Conservation (phyloP, 176 grass and related monocot species). For the Hordeum vulgare region DNA sequence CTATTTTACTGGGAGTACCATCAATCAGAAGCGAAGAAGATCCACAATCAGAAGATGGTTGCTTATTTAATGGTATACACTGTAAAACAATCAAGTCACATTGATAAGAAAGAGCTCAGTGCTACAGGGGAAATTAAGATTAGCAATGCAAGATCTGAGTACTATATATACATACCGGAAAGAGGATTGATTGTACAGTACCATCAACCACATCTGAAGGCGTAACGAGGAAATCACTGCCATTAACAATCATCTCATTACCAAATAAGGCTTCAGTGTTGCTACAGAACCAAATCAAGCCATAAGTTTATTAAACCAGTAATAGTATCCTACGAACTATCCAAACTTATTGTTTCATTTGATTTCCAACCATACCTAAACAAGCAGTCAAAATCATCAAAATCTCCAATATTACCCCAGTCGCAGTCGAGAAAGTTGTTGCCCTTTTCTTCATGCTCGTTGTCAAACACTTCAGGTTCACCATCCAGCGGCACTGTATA, state of each 20-base stretch:
- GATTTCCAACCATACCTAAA: slow-evolving; percentile 59
- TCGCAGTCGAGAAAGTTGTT: slow-evolving; percentile 71
- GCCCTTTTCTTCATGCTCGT: slow-evolving; percentile 60
- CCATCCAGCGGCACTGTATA: slow-evolving; percentile 70
- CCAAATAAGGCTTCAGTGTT: slow-evolving; percentile 67
- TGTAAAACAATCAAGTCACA: slow-evolving; percentile 24
- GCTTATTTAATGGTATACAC: slow-evolving; percentile 48
- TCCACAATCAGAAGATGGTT: slow-evolving; percentile 45
- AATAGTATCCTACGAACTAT: neutral
- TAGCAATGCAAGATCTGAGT: slow-evolving; percentile 5
- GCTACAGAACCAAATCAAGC: slow-evolving; percentile 39
- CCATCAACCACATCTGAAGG: slow-evolving; percentile 58
- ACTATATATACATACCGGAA: slow-evolving; percentile 43
- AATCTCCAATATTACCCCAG: slow-evolving; percentile 83
- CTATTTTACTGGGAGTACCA: slow-evolving; percentile 30
- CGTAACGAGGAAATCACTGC: slow-evolving; percentile 55
- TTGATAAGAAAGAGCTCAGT: neutral
- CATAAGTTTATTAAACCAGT: slow-evolving; percentile 4
- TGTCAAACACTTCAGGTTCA: slow-evolving; percentile 41
- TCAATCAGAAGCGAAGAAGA: slow-evolving; percentile 50
- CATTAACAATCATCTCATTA: slow-evolving; percentile 59
- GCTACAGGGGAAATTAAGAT: neutral
- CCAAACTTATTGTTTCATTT: neutral
- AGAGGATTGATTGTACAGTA: slow-evolving; percentile 50
- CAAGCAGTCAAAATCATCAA: slow-evolving; percentile 84